phyloP scores from a whole-genome alignment of 1,284 basidiomycete species.

The Apiotrichum siamense region DNA sequence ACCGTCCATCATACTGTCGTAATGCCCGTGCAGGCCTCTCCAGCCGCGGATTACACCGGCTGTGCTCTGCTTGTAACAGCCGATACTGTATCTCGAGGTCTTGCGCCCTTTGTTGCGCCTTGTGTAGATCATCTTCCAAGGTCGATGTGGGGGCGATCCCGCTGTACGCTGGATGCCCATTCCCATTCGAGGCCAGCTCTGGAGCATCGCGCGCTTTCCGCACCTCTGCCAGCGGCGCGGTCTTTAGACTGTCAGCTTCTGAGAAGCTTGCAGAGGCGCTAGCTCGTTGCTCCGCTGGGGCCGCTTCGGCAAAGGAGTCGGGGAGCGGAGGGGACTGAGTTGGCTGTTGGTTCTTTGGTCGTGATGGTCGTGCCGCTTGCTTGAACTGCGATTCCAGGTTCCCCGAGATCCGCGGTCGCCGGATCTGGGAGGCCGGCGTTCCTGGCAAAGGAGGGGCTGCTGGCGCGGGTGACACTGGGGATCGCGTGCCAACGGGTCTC shows the following conservation, averaged over 20 bases:
- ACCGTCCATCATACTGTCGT: neutral
- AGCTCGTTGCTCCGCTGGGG: too few relatives aligned
- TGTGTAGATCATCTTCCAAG: neutral
- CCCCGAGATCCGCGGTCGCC: too few relatives aligned
- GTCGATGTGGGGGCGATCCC: neutral
- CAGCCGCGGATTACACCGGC: slow-evolving; percentile 12
- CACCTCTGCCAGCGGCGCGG: too few relatives aligned
- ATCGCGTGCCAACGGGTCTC: neutral
- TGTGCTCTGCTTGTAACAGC: slow-evolving; percentile 23
- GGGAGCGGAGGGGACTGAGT: too few relatives aligned
- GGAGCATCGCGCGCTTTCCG: too few relatives aligned
- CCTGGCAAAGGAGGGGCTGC: neutral
- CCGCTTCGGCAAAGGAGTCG: too few relatives aligned
- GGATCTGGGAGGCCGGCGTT: too few relatives aligned
- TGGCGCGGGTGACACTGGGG: neutral
- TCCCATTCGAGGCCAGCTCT: neutral
- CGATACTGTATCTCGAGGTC: slow-evolving; percentile 19
- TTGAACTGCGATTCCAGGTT: too few relatives aligned
- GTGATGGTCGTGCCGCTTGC: too few relatives aligned
- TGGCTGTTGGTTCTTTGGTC: too few relatives aligned
- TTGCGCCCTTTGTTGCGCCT: neutral
- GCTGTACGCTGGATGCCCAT: neutral
- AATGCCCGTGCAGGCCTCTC: neutral
- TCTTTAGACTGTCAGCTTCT: too few relatives aligned
- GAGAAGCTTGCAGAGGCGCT: too few relatives aligned